Conservation (phyloP, 2,329 filamentous ascomycete genomes). For the Penicillium sp. region DNA sequence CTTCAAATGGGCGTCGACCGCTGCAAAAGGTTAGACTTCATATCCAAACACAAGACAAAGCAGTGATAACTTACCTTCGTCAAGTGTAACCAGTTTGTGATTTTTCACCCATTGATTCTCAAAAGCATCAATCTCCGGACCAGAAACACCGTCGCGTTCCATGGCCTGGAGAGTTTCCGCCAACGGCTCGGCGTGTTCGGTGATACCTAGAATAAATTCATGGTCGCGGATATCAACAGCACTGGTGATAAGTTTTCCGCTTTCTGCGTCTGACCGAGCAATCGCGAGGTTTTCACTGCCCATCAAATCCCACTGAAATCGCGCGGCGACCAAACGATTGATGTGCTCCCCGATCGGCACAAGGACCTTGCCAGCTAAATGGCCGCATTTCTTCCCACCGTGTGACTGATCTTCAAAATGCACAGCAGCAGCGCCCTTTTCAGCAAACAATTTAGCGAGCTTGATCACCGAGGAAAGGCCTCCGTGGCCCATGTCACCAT, state of each 20-base stretch:
- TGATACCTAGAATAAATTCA: conserved; percentile 89
- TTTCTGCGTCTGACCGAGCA: conserved; percentile 92
- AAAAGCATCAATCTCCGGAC: conserved; percentile 76
- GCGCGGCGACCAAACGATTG: conserved; percentile 83
- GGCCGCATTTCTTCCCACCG: conserved; percentile 97
- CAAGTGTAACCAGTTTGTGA: conserved; percentile 82
- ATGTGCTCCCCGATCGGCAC: conserved; percentile 94
- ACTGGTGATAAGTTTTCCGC: conserved; percentile 81
- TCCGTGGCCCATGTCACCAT: conserved; percentile 94
- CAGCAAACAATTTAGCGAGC: conserved; percentile 93
- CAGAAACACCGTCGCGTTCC: conserved; percentile 74
- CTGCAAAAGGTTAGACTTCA: conserved; percentile 37
- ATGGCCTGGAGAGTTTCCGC: conserved; percentile 86
- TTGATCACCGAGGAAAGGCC: conserved; percentile 91
- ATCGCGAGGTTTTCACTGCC: conserved; percentile 92
- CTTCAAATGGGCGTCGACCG: conserved; percentile 70
- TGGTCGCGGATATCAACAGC: conserved; percentile 93
- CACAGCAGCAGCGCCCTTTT: conserved; percentile 92
- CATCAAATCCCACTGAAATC: conserved; percentile 99
- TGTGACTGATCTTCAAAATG: conserved; percentile 98
- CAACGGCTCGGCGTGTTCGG: conserved; percentile 72
- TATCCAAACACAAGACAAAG: background rate
- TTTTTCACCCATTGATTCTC: conserved; percentile 86
- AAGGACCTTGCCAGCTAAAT: conserved; percentile 91
- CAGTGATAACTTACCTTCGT: conserved; percentile 59